Percentiles rank a stretch among this genome's conserved stretches.
These are phyloP conservation scores for Colletotrichum sp. DNA, from an alignment of 2,329 filamentous ascomycete species.

Conservation along the genomic window DNA sequence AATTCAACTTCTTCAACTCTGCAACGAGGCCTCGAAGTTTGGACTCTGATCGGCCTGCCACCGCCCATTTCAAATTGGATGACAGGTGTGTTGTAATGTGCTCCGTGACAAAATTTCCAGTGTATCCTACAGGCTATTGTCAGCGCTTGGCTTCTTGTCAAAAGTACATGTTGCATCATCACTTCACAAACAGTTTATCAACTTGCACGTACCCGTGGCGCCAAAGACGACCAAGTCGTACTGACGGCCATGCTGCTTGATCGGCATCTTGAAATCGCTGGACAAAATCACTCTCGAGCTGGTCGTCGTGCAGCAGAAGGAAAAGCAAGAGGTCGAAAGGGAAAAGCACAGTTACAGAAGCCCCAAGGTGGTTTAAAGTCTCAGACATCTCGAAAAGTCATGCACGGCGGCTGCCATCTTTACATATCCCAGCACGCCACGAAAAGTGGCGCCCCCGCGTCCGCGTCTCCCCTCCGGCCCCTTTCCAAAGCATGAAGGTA, in stretches of 20 bases:
- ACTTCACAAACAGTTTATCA: not conserved
- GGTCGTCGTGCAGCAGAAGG: not conserved
- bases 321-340: not conserved
- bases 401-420: not conserved
- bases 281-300: not conserved
- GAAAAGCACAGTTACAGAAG: not conserved
- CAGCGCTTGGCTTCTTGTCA: not conserved
- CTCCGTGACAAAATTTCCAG: slow-evolving; percentile 77
- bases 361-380: not conserved
- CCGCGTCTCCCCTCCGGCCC: not conserved
- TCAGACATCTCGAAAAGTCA: slow-evolving; percentile 3
- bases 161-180: not conserved
- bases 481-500: not conserved
- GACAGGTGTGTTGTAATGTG: slow-evolving; percentile 75
- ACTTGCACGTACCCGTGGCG: slow-evolving; percentile 52
- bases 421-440: not conserved
- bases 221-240: slow-evolving; percentile 65
- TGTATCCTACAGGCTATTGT: slow-evolving; percentile 68
- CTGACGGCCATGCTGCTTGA: slow-evolving; percentile 54
- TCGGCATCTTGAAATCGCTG: slow-evolving; percentile 40
- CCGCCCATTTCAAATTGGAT: slow-evolving; percentile 83
- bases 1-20: slow-evolving; percentile 69
- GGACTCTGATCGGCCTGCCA: slow-evolving; percentile 79
- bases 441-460: slow-evolving; percentile 10
- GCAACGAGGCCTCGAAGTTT: slow-evolving; percentile 75